phyloP scores from a whole-genome alignment of 441 rosid species.

The Bocquillonia castaneifolia region DNA sequence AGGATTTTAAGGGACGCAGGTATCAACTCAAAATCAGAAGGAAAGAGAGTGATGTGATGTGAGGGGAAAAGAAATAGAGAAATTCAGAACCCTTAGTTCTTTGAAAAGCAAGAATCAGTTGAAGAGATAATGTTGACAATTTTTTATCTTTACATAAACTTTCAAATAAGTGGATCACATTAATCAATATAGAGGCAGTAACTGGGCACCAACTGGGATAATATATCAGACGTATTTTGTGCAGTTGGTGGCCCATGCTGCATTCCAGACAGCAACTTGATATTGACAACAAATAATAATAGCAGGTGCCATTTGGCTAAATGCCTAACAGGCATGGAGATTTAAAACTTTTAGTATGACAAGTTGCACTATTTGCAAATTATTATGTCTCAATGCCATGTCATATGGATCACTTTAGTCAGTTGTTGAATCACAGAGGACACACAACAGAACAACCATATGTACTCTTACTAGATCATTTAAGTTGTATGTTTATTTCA shows the following conservation, averaged over 20 bases:
- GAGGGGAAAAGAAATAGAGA: too few relatives aligned
- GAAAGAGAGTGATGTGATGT: neutral
- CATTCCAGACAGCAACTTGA: neutral
- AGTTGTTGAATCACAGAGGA: too few relatives aligned
- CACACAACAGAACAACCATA: too few relatives aligned
- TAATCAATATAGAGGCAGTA: too few relatives aligned
- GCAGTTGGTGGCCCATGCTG: neutral
- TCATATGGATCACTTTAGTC: too few relatives aligned
- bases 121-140: too few relatives aligned
- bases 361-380: too few relatives aligned
- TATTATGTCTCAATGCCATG: too few relatives aligned
- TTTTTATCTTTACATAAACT: too few relatives aligned
- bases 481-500: neutral
- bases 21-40: neutral
- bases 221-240: neutral
- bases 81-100: too few relatives aligned
- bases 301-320: neutral
- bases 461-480: neutral
- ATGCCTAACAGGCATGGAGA: neutral
- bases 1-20: neutral
- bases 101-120: too few relatives aligned
- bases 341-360: neutral
- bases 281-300: neutral
- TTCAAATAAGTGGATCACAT: too few relatives aligned
- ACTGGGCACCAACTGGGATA: neutral